phyloP scores from a whole-genome alignment of 108 stramenopile genomes.

The Fragilaria crotonensis region DNA sequence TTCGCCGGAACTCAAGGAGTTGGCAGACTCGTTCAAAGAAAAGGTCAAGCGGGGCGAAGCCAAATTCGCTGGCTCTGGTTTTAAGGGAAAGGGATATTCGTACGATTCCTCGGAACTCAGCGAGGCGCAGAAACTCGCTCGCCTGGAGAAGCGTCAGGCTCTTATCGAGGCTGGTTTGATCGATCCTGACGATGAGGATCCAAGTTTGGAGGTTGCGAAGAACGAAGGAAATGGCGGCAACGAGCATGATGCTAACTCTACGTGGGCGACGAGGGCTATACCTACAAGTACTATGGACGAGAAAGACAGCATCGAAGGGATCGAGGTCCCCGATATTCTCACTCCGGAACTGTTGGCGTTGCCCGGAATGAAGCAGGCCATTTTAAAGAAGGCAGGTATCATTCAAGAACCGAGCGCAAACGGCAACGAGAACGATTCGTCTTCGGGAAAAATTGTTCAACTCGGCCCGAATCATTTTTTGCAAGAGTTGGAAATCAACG shows the following conservation, averaged over 20 bases:
- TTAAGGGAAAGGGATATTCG: constrained; percentile 93
- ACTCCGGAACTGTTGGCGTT: constrained; percentile 72
- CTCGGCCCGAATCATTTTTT: constrained; percentile 67
- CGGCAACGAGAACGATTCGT: constrained; percentile 8
- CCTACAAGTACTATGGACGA: background rate
- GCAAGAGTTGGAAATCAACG: constrained; percentile 90
- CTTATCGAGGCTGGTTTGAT: constrained; percentile 83
- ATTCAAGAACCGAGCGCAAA: constrained; percentile 31
- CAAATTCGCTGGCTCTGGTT: constrained; percentile 87
- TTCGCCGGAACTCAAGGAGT: constrained; percentile 65
- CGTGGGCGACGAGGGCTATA: background rate
- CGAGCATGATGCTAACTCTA: constrained; percentile 12
- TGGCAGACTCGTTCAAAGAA: constrained; percentile 87
- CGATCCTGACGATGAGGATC: constrained; percentile 76
- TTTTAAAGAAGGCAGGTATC: constrained; percentile 70
- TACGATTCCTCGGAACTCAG: constrained; percentile 93
- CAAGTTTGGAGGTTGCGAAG: constrained; percentile 15
- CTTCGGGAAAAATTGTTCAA: constrained; percentile 27
- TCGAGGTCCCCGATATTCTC: constrained; percentile 16
- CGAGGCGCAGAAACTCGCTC: constrained; percentile 85
- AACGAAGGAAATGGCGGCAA: constrained; percentile 23
- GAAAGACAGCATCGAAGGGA: constrained; percentile 2
- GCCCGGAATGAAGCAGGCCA: constrained; percentile 83
- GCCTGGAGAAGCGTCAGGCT: constrained; percentile 84
- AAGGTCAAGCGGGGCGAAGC: constrained; percentile 95